phyloP scores from a whole-genome alignment of 176 grass and related monocot species.

The Oryza punctata region DNA sequence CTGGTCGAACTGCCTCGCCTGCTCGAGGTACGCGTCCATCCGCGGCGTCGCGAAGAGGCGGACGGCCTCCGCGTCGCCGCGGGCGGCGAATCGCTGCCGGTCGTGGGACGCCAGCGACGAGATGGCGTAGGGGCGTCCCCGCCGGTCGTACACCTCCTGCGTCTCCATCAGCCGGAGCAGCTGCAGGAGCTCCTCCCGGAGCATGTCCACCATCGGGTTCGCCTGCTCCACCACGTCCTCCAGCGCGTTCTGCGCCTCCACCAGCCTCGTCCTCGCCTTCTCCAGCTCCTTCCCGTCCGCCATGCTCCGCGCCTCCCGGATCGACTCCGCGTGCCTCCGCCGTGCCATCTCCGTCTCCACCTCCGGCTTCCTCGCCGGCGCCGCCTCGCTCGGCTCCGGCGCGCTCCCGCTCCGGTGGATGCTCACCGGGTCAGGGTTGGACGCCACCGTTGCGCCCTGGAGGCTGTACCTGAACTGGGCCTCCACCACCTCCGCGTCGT shows the following conservation, averaged over 20 bases:
- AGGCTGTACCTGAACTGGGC: not conserved
- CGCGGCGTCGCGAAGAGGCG: conserved; percentile 38
- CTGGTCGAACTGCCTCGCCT: conserved; percentile 9
- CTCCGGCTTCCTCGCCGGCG: not conserved
- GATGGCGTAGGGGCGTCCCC: conserved; percentile 19
- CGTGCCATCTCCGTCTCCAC: not conserved
- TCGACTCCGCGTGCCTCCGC: not conserved
- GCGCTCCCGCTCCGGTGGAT: not conserved
- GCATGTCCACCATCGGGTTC: conserved; percentile 9
- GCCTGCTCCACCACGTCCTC: not conserved
- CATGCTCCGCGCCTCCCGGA: not conserved
- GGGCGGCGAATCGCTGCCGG: conserved; percentile 18
- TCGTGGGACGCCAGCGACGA: conserved; percentile 23
- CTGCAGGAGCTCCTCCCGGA: conserved; percentile 15
- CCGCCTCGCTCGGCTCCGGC: not conserved
- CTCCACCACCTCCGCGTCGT: not conserved
- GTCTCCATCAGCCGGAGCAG: conserved; percentile 21
- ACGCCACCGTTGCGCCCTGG: not conserved
- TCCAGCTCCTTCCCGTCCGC: not conserved
- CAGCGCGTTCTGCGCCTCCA: not conserved
- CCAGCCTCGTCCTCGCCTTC: not conserved
- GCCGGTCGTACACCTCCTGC: not conserved
- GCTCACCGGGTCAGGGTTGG: not conserved
- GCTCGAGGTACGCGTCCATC: conserved; percentile 16
- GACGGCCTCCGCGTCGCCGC: not conserved